Evolutionary conservation across 768 basidiomycete genomes (phyloP).

Genomic region (Austroboletus eburneus): DNA sequence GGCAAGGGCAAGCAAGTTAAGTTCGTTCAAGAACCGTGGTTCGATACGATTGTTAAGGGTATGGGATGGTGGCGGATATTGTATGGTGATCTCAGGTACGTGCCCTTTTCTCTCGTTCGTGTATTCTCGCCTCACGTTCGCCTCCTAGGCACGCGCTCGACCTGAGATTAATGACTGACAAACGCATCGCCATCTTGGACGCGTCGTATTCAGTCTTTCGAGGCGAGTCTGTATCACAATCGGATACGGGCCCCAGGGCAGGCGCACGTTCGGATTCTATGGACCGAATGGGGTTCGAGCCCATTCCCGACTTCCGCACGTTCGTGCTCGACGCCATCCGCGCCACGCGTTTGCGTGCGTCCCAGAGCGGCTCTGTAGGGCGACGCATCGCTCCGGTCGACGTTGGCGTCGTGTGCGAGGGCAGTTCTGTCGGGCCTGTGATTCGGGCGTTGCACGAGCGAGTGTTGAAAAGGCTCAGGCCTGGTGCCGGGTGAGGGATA

Average conservation of each 20-base stretch:
- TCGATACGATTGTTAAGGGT: conserved; percentile 74
- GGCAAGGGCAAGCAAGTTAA: conserved; percentile 15
- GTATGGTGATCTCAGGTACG: conserved; percentile 62
- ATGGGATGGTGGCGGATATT: conserved; percentile 80
- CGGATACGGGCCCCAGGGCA: not conserved
- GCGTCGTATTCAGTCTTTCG: conserved; percentile 59
- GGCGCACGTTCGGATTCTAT: not conserved
- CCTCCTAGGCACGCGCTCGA: conserved; percentile 67
- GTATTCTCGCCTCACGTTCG: not conserved
- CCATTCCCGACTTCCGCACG: conserved; percentile 56
- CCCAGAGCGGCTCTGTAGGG: conserved; percentile 15
- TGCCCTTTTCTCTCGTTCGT: conserved; percentile 4
- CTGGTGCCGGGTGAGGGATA: conserved; percentile 5
- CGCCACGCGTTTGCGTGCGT: conserved; percentile 17
- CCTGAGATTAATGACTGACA: conserved; percentile 65
- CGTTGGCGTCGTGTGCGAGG: conserved; percentile 60
- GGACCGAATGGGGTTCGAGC: conserved; percentile 40
- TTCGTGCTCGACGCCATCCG: conserved; percentile 50
- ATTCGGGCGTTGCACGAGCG: conserved; percentile 48
- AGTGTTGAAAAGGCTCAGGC: conserved; percentile 33
- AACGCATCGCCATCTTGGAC: conserved; percentile 70
- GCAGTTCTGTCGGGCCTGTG: conserved; percentile 42
- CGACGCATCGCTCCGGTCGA: conserved; percentile 51
- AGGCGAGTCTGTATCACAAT: not conserved
- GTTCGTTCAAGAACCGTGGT: conserved; percentile 25